Percentiles rank a stretch among this genome's conserved stretches.
phyloP scores from a whole-genome alignment of 2,329 filamentous ascomycete genomes.

The Cordyceps cateniannulata region DNA sequence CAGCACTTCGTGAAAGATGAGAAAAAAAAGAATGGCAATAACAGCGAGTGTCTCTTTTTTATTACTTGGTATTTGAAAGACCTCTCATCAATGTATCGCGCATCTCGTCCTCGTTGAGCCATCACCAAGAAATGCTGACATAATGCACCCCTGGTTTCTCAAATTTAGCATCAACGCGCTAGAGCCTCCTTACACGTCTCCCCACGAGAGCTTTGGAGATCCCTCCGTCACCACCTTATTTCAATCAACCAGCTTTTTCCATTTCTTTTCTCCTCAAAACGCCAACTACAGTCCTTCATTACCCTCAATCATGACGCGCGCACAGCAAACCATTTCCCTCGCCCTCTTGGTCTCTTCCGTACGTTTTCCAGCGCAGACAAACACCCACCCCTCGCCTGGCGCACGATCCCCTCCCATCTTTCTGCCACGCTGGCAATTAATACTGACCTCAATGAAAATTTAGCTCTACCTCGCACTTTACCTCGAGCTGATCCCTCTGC shows the following conservation, averaged over 20 bases:
- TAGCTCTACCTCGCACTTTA: conserved; percentile 86
- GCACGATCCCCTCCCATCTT: background rate
- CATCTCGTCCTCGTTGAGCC: too few relatives aligned
- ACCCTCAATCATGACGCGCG: conserved; percentile 72
- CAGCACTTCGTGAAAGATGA: too few relatives aligned
- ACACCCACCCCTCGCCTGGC: background rate
- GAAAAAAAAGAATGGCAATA: too few relatives aligned
- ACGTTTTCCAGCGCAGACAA: conserved; percentile 20
- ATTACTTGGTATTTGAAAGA: too few relatives aligned
- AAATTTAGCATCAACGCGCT: conserved; percentile 12
- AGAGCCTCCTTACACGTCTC: conserved; percentile 12
- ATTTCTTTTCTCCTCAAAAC: background rate
- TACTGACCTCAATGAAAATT: conserved; percentile 18
- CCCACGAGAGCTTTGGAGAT: background rate
- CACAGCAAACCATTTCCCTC: conserved; percentile 85
- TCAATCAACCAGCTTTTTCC: background rate
- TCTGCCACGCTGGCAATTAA: background rate
- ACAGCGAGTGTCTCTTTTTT: too few relatives aligned
- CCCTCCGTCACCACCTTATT: background rate
- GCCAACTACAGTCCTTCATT: conserved; percentile 13
- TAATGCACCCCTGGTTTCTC: conserved; percentile 10
- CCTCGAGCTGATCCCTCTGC: conserved; percentile 76
- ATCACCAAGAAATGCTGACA: conserved; percentile 6
- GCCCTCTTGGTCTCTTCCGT: conserved; percentile 84
- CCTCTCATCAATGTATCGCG: too few relatives aligned